Evolutionary conservation across 352 stramenopile genomes (phyloP).

Genomic region (Pilasporangium apinafurcum): DNA sequence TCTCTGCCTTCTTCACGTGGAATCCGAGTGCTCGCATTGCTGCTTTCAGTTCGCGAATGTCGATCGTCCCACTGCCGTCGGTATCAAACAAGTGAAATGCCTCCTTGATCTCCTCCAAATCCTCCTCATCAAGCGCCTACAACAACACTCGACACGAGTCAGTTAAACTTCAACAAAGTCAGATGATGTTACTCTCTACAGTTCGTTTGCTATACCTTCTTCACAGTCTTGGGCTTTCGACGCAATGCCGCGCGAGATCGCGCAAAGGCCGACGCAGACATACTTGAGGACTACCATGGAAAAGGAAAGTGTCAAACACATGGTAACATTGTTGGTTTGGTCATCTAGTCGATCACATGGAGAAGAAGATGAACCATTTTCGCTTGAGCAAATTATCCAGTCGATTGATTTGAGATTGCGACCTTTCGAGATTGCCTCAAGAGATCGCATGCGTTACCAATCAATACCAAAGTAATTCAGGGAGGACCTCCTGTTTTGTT

Average conservation of each 20-base stretch:
- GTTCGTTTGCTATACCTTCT: constrained; percentile 32
- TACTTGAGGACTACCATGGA: constrained; percentile 38
- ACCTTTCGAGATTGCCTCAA: no score
- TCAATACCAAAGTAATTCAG: no score
- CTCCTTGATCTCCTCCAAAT: constrained; percentile 92
- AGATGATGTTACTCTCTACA: background rate
- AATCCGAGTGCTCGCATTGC: constrained; percentile 93
- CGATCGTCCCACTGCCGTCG: constrained; percentile 87
- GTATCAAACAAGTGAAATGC: constrained; percentile 94
- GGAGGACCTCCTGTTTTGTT: no score
- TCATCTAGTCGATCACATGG: no score
- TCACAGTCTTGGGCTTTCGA: constrained; percentile 50
- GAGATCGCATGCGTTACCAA: no score
- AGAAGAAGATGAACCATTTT: no score
- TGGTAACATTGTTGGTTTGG: no score
- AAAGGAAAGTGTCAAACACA: no score
- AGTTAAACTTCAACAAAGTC: background rate
- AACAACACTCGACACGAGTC: background rate
- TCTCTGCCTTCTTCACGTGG: constrained; percentile 91
- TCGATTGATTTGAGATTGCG: no score
- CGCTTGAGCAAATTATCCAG: no score
- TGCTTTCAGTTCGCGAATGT: constrained; percentile 92
- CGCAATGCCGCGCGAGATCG: constrained; percentile 48
- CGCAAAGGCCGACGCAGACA: constrained; percentile 61
- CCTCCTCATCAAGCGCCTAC: constrained; percentile 86